These are phyloP conservation scores for Fusarium goolgardi DNA, from an alignment of 2,329 filamentous ascomycete species.

Conservation along the genomic window DNA sequence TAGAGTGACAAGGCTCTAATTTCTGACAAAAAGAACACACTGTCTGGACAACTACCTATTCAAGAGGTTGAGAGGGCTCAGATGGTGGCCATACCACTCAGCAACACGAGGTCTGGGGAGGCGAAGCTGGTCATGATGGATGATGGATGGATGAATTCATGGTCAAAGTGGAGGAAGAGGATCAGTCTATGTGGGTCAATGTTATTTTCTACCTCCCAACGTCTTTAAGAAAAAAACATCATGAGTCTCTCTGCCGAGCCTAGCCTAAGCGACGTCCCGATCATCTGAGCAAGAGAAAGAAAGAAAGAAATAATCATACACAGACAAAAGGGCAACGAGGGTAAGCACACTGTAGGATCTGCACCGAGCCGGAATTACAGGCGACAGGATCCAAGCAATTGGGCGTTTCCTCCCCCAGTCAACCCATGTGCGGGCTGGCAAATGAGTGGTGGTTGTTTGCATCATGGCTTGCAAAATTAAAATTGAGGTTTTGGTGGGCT, in stretches of 20 bases:
- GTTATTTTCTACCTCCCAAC: slow-evolving; percentile 24
- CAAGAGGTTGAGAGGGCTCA: neutral
- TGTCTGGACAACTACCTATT: neutral
- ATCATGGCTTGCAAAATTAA: slow-evolving; percentile 50
- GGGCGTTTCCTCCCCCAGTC: slow-evolving; percentile 32
- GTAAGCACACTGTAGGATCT: slow-evolving; percentile 30
- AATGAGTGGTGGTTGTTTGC: slow-evolving; percentile 44
- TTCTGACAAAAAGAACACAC: neutral
- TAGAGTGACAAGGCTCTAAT: slow-evolving; percentile 6
- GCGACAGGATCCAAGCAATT: slow-evolving; percentile 2
- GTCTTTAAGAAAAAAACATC: slow-evolving; percentile 25
- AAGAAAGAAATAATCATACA: neutral
- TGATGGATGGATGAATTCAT: slow-evolving; percentile 30
- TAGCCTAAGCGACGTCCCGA: slow-evolving; percentile 3
- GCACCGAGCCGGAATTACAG: slow-evolving; percentile 44
- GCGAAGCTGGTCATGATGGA: slow-evolving; percentile 42
- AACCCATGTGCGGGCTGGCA: slow-evolving; percentile 38
- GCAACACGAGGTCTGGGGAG: slow-evolving; percentile 43
- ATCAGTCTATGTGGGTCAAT: slow-evolving; percentile 29
- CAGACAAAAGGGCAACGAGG: slow-evolving; percentile 7
- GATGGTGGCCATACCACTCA: slow-evolving; percentile 27
- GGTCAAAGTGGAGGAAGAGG: slow-evolving; percentile 30
- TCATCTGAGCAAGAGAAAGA: slow-evolving; percentile 8
- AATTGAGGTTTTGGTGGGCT: slow-evolving; percentile 46
- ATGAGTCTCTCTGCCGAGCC: slow-evolving; percentile 13